phyloP scores from a whole-genome alignment of 805 yeast genomes.

The Spencermartinsiella europaea region DNA sequence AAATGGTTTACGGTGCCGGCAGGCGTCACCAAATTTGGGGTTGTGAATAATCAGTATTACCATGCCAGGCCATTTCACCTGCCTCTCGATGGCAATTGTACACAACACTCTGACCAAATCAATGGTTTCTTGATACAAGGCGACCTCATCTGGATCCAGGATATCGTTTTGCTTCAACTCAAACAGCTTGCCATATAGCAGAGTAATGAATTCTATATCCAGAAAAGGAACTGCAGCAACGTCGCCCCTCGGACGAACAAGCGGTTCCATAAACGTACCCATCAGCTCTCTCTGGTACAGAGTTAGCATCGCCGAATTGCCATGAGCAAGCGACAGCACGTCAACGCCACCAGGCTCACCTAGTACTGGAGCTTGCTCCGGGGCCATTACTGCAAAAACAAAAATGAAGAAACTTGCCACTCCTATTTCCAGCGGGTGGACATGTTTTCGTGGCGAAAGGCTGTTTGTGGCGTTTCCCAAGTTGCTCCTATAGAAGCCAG shows the following conservation, averaged over 20 bases:
- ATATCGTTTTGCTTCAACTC: background rate
- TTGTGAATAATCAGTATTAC: background rate
- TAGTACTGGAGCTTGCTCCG: background rate
- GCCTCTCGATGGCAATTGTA: background rate
- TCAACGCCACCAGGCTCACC: background rate
- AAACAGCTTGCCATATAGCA: slow-evolving; percentile 1
- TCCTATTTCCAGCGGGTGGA: background rate
- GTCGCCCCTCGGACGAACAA: background rate
- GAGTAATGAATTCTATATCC: slow-evolving; percentile 1
- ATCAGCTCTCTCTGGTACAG: background rate
- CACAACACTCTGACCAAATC: background rate
- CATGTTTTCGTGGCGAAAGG: background rate
- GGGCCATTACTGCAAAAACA: background rate
- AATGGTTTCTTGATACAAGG: background rate
- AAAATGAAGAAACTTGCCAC: background rate
- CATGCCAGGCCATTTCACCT: background rate
- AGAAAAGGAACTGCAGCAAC: background rate
- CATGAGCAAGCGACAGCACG: background rate
- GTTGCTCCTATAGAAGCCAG: background rate
- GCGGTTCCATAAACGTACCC: background rate
- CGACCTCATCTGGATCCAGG: slow-evolving; percentile 1
- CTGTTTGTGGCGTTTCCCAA: background rate
- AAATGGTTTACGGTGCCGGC: background rate
- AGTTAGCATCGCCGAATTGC: background rate
- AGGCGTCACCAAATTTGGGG: background rate